Base-by-base conservation (phyloP, 768 basidiomycete genomes). In the Serendipita indica region DNA sequence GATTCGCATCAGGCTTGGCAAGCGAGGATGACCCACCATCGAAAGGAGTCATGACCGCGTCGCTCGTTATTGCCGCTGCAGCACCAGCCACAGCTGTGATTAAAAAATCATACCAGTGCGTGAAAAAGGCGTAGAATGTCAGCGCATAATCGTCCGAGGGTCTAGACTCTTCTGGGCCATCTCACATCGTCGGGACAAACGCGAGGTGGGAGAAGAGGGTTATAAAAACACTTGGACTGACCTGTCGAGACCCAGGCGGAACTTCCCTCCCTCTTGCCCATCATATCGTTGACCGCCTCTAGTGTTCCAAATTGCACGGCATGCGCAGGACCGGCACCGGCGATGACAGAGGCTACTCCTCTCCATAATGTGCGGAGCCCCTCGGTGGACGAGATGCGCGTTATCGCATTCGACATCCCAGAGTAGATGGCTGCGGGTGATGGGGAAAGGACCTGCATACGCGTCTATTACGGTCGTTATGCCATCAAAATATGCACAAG, bases 31-130 rank as follows among this genome's bases (percentile, higher is more conserved):
- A 3, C 82, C 68, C 69, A 96, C 94, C 94, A 72, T 99, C 96
- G 67, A 99, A 99, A 2, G 96, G 96, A 70, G 98, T 99, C 96
- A 99, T 99, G 58, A 98, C 74, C 2, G 96, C 96, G 73, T 99
- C 96, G 60, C 85, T 87, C 2, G 92, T 87, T 63, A 93, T 87
- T 7, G 96, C 97, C 0, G 94, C 96, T 0, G 85, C 80, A 43
- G 91, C 96, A 62, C 96, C 96, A 30, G 96, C 96, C 30, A 91
- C 65, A 30, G 94, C 96, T 90, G 65, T 34, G 57, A 28, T 60
- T 12, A 32, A 25, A 54, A 7, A 54, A 54, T 22, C 30, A 37
- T 37, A 10, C n/a, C n/a, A n/a, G n/a, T n/a, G n/a, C n/a, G n/a
- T n/a, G n/a, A n/a, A n/a, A n/a, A n/a, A n/a, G n/a, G n/a, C n/a